A percentile compares a stretch with the other conserved stretches of the same genome.
phyloP scores from a whole-genome alignment of 768 basidiomycete genomes.

The Ramaria sp. region DNA sequence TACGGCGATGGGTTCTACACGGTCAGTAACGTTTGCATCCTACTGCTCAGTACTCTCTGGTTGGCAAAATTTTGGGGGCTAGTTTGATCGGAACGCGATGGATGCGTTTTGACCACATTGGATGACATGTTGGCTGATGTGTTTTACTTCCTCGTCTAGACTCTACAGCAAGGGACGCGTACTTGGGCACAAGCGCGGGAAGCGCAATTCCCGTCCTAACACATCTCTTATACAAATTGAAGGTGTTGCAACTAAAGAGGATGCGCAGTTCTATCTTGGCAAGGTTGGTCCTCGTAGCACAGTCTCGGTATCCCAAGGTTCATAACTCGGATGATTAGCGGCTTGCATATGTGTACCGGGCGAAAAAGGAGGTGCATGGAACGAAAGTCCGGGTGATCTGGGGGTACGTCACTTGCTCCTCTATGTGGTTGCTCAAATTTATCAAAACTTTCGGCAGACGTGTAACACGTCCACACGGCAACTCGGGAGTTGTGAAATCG shows the following conservation, averaged over 20 bases:
- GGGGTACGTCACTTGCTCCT: conserved; percentile 51
- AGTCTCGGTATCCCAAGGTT: neutral
- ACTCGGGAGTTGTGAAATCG: conserved; percentile 90
- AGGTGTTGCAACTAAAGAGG: conserved; percentile 87
- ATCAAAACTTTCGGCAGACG: conserved; percentile 38
- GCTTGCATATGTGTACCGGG: conserved; percentile 96
- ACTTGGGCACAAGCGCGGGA: conserved; percentile 96
- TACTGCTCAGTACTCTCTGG: neutral
- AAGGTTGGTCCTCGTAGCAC: conserved; percentile 53
- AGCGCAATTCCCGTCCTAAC: conserved; percentile 93
- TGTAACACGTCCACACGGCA: conserved; percentile 88
- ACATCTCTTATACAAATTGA: conserved; percentile 96
- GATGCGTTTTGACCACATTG: conserved; percentile 3
- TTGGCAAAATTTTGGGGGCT: neutral
- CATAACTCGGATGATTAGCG: conserved; percentile 40
- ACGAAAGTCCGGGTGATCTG: conserved; percentile 97
- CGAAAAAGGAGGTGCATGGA: conserved; percentile 88
- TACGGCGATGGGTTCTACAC: conserved; percentile 8
- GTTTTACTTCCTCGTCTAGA: conserved; percentile 33
- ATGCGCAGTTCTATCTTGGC: conserved; percentile 96
- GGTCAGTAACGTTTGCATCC: neutral
- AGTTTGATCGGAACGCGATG: neutral
- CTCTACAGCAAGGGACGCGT: conserved; percentile 95
- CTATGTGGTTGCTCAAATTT: neutral
- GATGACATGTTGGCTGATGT: conserved; percentile 7